Conservation (phyloP, 768 basidiomycete species). For the Psilocybe tampanensis region DNA sequence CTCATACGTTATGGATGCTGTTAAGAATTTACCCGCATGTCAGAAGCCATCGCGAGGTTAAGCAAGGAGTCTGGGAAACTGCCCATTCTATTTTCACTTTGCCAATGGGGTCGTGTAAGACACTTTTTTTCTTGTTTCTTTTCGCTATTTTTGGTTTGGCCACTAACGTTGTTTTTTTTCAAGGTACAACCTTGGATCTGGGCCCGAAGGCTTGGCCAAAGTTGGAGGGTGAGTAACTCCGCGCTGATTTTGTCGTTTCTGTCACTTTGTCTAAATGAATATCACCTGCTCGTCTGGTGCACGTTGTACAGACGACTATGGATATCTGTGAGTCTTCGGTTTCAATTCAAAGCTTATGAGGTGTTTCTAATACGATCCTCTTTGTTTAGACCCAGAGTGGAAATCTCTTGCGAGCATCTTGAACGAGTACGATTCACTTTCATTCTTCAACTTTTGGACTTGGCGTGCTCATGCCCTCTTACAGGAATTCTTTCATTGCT, state of each 20-base stretch:
- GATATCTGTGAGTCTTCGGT: slow-evolving; percentile 43
- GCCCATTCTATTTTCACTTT: slow-evolving; percentile 61
- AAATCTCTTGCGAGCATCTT: slow-evolving; percentile 52
- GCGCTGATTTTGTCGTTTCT: background rate
- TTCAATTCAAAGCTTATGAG: background rate
- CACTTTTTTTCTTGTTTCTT: background rate
- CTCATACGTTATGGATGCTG: background rate
- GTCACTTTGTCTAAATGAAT: background rate
- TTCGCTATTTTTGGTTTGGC: background rate
- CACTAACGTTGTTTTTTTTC: background rate
- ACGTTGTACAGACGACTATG: slow-evolving; percentile 42
- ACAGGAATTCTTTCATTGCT: slow-evolving; percentile 65
- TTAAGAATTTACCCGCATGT: slow-evolving; percentile 62
- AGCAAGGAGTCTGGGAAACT: slow-evolving; percentile 49
- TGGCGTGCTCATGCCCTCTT: background rate
- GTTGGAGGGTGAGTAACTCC: slow-evolving; percentile 55
- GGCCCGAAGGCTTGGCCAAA: slow-evolving; percentile 61
- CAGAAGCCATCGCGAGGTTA: slow-evolving; percentile 54
- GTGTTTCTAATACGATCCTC: background rate
- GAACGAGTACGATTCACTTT: slow-evolving; percentile 42
- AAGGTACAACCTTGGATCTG: slow-evolving; percentile 64
- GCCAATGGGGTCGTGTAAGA: slow-evolving; percentile 68
- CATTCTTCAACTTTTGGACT: background rate
- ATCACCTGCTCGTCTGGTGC: background rate
- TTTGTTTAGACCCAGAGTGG: slow-evolving; percentile 43